Conservation (phyloP, 306 rosid genomes). For the Mucuna pruriens region DNA sequence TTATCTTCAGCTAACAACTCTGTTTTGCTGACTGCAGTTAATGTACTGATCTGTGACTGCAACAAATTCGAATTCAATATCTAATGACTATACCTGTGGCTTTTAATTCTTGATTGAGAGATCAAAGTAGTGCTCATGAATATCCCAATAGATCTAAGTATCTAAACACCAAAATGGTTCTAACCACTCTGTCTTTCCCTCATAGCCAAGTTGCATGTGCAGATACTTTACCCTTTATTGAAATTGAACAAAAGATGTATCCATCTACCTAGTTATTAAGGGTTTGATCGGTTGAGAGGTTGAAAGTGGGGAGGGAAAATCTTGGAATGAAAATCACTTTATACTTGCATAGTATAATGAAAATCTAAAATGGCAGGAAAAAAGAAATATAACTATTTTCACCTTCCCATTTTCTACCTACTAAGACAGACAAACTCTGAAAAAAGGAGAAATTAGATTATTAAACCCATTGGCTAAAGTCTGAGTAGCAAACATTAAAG, state of each 20-base stretch:
- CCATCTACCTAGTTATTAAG: not conserved
- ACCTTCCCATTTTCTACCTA: not conserved
- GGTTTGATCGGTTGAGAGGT: not conserved
- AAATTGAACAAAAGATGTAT: not conserved
- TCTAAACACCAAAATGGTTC: constrained; percentile 2
- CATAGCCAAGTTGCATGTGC: not conserved
- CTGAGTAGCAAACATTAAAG: not conserved
- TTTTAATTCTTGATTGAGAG: not conserved
- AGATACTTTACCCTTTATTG: not conserved
- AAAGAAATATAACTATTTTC: not conserved
- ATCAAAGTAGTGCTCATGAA: not conserved
- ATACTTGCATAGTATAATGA: not conserved
- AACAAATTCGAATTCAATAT: not conserved
- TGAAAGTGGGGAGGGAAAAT: not conserved
- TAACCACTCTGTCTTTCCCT: not conserved
- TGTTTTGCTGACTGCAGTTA: not conserved
- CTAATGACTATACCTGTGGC: not conserved
- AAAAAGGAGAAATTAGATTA: constrained; percentile 16
- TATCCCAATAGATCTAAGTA: not conserved
- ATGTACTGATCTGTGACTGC: not conserved
- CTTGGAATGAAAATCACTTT: not conserved
- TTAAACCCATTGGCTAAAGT: not conserved
- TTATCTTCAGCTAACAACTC: not conserved
- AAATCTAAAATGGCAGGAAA: constrained; percentile 1
- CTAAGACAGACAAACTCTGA: constrained; percentile 7